Percentiles rank a stretch among this genome's conserved stretches.
phyloP scores from a whole-genome alignment of 1,284 basidiomycete species.

The Apiotrichum sp. region DNA sequence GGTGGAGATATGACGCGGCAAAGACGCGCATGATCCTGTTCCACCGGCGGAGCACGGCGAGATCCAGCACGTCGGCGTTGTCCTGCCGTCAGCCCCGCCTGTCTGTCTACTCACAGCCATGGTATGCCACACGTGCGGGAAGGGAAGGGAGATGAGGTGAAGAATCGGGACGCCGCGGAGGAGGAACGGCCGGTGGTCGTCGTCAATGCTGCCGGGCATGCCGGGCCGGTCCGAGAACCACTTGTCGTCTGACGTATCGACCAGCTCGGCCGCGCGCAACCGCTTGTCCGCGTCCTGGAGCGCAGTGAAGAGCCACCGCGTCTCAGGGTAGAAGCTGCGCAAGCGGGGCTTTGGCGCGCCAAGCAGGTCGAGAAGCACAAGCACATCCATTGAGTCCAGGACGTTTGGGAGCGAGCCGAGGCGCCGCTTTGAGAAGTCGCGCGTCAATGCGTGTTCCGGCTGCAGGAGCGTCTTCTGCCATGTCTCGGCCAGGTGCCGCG shows the following conservation, averaged over 20 bases:
- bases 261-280: conserved; percentile 44
- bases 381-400: conserved; percentile 74
- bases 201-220: conserved; percentile 63
- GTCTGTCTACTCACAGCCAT: conserved; percentile 53
- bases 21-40: conserved; percentile 81
- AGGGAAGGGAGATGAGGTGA: conserved; percentile 84
- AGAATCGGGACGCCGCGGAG: conserved; percentile 75
- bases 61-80: conserved; percentile 76
- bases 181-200: conserved; percentile 93
- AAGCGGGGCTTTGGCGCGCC: conserved; percentile 68
- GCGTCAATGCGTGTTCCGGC: conserved; percentile 46
- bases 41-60: conserved; percentile 83
- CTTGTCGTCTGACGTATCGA: conserved; percentile 24
- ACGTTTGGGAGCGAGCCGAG: conserved; percentile 56
- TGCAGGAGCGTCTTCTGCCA: conserved; percentile 68
- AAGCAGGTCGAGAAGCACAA: conserved; percentile 83
- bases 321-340: conserved; percentile 74
- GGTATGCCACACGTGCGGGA: conserved; percentile 88
- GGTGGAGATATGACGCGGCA: conserved; percentile 79
- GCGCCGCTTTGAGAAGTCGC: conserved; percentile 52
- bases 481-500: conserved; percentile 75
- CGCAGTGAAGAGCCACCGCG: conserved; percentile 81
- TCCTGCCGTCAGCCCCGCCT: conserved; percentile 54
- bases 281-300: conserved; percentile 63
- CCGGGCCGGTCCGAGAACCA: conserved; percentile 35